phyloP scores from a whole-genome alignment of 2,329 filamentous ascomycete genomes.

The Microascus cirrosus region DNA sequence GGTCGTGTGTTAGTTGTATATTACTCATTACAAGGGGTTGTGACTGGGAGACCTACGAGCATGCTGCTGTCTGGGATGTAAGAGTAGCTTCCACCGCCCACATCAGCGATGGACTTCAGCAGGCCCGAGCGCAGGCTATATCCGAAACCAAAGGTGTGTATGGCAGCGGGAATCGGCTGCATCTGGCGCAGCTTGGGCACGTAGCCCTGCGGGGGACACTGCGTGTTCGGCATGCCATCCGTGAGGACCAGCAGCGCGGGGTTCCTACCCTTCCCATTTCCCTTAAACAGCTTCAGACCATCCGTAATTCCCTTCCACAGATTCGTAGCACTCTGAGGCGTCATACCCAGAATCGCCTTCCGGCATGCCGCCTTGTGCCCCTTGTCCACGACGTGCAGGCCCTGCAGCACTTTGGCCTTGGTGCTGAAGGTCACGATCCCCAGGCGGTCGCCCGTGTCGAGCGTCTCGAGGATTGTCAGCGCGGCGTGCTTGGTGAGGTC shows the following conservation, averaged over 20 bases:
- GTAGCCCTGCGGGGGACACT: conserved; percentile 39
- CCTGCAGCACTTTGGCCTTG: conserved; percentile 29
- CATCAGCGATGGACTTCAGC: conserved; percentile 48
- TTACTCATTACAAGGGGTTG: not conserved
- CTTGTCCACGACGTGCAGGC: conserved; percentile 33
- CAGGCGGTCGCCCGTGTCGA: conserved; percentile 41
- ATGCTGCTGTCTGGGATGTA: conserved; percentile 53
- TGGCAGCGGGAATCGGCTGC: conserved; percentile 27
- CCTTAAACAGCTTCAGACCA: conserved; percentile 36
- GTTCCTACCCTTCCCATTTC: conserved; percentile 21
- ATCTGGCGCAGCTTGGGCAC: conserved; percentile 37
- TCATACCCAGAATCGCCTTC: conserved; percentile 30
- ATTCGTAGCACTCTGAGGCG: conserved; percentile 31
- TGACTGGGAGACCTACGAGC: conserved; percentile 31
- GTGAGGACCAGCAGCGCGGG: conserved; percentile 42
- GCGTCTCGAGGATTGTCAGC: conserved; percentile 43
- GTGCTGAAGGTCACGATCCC: conserved; percentile 45
- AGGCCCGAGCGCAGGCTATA: conserved; percentile 37
- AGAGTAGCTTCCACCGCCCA: conserved; percentile 44
- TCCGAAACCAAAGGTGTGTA: conserved; percentile 43
- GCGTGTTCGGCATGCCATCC: conserved; percentile 40
- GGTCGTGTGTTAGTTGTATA: not conserved
- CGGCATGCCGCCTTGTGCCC: conserved; percentile 29
- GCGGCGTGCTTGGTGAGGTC: conserved; percentile 51
- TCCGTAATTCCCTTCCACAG: conserved; percentile 44